Evolutionary conservation across 805 yeast genomes (phyloP), one percentile per base, ranked within the genome.

Genomic region (Starmera dryadoides): DNA sequence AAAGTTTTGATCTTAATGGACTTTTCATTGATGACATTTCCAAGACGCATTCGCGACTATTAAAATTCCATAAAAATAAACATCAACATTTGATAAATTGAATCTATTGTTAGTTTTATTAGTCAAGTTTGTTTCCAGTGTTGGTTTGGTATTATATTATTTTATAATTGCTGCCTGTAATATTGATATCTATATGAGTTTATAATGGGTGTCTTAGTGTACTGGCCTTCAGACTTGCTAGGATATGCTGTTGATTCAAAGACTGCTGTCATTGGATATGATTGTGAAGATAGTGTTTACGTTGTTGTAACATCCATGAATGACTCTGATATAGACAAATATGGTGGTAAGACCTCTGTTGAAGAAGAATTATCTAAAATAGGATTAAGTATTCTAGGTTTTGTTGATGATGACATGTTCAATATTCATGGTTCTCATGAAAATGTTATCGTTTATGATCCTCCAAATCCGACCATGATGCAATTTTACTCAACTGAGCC

Each of bases 401-500:
- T 10, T 15, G 9, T 33, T 21, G 33, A 17, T 30, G 18, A 25
- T 16, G n/a, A 29, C 32, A 23, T 30, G 23, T 45, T 53, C 47
- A 25, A 35, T 3, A 40, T 48, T 7, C 18, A 37, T 3, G 35
- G 39, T 16, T 36, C 42, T 2, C 37, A 48, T 10, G 48, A 54
- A n/a, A 50, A 36, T n/a, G 42, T 78, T 3, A 59, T 82, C 4
- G 49, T 71, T n/a, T 88, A 77, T 53, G 72, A 73, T 20, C 82
- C 93, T 2, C 97, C 97, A 0, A 71, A 73, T 33, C 75, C 82
- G 16, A 68, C 68, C 22, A 71, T 75, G 42, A 69, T 89, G 68
- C 95, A 88, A 47, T 86, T 84, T 55, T 82, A 77, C 46, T 80
- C 96, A 0, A 55, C 80, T 4, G 63, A 69, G n/a, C 94, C 96